Evolutionary conservation across 2,329 filamentous ascomycete species (phyloP).

Genomic region (Neopestalotiopsis sp.): DNA sequence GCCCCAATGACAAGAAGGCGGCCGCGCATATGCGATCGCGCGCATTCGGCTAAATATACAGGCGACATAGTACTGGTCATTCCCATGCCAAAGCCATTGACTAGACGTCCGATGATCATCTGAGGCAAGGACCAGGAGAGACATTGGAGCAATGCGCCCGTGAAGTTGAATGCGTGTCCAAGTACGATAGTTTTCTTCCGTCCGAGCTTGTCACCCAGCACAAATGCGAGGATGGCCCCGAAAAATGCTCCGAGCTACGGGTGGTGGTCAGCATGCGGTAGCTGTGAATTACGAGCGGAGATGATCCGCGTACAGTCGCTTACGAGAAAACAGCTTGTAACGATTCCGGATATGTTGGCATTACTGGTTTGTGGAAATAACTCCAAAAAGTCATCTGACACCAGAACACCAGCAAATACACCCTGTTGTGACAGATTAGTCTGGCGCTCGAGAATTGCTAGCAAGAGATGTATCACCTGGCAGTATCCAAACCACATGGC

Average conservation of each 20-base stretch:
- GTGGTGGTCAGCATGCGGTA: neutral
- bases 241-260: slow-evolving; percentile 64
- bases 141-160: slow-evolving; percentile 66
- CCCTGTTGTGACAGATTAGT: slow-evolving; percentile 31
- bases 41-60: slow-evolving; percentile 34
- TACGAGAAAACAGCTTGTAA: slow-evolving; percentile 49
- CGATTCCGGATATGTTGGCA: slow-evolving; percentile 48
- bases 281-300: neutral
- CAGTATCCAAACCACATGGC: slow-evolving; percentile 37
- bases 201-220: slow-evolving; percentile 67
- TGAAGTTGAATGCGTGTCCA: slow-evolving; percentile 64
- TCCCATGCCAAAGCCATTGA: slow-evolving; percentile 36
- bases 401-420: slow-evolving; percentile 47
- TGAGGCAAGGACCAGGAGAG: slow-evolving; percentile 31
- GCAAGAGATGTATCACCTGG: slow-evolving; percentile 26
- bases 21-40: slow-evolving; percentile 31
- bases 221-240: slow-evolving; percentile 69
- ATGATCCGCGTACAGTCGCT: slow-evolving; percentile 23
- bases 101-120: slow-evolving; percentile 31
- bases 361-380: slow-evolving; percentile 42
- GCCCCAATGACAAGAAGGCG: slow-evolving; percentile 32
- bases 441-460: neutral
- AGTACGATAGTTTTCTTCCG: slow-evolving; percentile 69
- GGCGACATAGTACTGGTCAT: slow-evolving; percentile 36
- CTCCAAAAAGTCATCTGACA: slow-evolving; percentile 44